Evolutionary conservation across 2,329 filamentous ascomycete genomes (phyloP), one percentile per base, ranked within the genome.

Genomic region (Penicillium sp.): DNA sequence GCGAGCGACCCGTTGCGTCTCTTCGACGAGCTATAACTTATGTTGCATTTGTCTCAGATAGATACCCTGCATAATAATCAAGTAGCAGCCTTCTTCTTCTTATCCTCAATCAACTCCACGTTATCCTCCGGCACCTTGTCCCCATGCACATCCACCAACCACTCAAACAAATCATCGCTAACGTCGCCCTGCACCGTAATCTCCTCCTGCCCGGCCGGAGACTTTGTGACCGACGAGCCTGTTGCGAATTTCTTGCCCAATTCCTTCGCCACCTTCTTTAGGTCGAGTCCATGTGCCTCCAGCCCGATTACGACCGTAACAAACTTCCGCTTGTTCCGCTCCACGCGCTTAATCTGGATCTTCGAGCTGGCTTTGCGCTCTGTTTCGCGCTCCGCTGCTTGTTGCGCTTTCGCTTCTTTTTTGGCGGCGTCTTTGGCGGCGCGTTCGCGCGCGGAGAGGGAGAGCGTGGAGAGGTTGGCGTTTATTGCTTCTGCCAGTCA

Each of bases 211-310:
- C 90, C 91, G 55, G 85, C 86, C 0, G 91, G 83, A 1, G 89
- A 83, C 77, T 97, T 96, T 8, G 93, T 97, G 46, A 99, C 94
- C 46, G 88, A 92, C 16, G 87, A 88, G 0, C 94, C 94, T 9
- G 94, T 97, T 28, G 94, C 94, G 70, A 99, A 97, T 77, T 97
- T 97, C 83, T 97, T 99, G 61, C 94, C 94, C 64, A 97, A 87
- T 68, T 97, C 94, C 80, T 97, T 97, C 58, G 92, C 87, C 7
- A 96, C 81, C 79, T 97, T 97, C 76, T 99, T 99, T 68, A 97
- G 82, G 56, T 97, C 93, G 43, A 97, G 74, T 0, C 91, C 91
- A 68, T 97, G 96, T 0, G 88, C 86, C 73, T 99, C 94, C 20
- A 99, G 80, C 0, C 94, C 94, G 6, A 85, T 85, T n/a, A 99